These are phyloP conservation scores for Lasiosphaeria ovina DNA, from an alignment of 495 filamentous ascomycete genomes.

Conservation along the genomic window DNA sequence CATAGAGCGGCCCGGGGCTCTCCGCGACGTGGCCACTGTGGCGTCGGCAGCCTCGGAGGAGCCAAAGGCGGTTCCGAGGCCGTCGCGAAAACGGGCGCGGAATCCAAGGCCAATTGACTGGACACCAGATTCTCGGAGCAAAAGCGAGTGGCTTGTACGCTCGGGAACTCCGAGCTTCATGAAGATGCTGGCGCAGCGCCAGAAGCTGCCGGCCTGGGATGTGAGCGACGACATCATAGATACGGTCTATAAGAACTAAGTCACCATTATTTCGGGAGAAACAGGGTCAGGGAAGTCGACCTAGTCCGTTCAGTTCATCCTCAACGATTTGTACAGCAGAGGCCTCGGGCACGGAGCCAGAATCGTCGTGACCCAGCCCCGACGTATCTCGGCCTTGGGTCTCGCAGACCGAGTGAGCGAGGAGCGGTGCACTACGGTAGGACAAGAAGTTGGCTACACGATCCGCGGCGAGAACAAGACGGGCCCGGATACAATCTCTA, in stretches of 20 bases:
- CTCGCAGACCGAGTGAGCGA: conserved; percentile 93
- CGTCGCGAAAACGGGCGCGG: conserved; percentile 37
- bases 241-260: conserved; percentile 70
- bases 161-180: conserved; percentile 57
- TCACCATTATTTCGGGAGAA: conserved; percentile 94
- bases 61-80: conserved; percentile 26
- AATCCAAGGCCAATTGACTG: conserved; percentile 52
- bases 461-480: conserved; percentile 87
- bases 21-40: conserved; percentile 76
- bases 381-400: conserved; percentile 90
- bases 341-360: conserved; percentile 76
- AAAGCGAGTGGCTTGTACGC: conserved; percentile 45
- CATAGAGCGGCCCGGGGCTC: conserved; percentile 74
- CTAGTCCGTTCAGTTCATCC: conserved; percentile 91
- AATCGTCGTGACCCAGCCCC: conserved; percentile 93
- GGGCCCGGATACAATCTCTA: conserved; percentile 54
- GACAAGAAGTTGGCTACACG: conserved; percentile 89
- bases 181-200: conserved; percentile 66
- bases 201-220: conserved; percentile 83
- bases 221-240: conserved; percentile 70
- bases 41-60: conserved; percentile 57
- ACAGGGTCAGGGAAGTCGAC: conserved; percentile 97
- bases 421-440: conserved; percentile 77
- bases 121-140: conserved; percentile 39
- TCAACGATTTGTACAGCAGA: conserved; percentile 83